Base-by-base conservation (phyloP, 805 yeast genomes). In the Nakazawaea wyomingensis region DNA sequence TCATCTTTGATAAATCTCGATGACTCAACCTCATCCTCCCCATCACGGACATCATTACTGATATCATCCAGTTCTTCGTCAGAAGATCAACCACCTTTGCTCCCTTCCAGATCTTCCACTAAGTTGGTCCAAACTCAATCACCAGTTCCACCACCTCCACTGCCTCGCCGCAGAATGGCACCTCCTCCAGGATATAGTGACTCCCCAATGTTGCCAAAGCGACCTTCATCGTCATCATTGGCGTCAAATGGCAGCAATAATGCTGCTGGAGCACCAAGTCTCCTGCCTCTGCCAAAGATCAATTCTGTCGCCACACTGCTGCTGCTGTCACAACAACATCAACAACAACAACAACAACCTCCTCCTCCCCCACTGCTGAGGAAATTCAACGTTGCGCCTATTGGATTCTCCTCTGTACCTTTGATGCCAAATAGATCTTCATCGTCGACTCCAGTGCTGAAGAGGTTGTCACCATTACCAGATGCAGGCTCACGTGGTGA, bases 1-100 rank as follows among this genome's bases (percentile, higher is more conserved):
- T 32, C 55, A 51, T 31, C 42, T 9, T 39, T 56, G 37, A 55
- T 60, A 9, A 65, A 63, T 33, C 47, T 62, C 32, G 60, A 62
- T 40, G 66, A 57, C 39, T 50, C 54, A 4, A 39, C 49, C 34
- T 43, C 51, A 37, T 51, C 60, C 2, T 48, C 54, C 3, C 39
- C 54, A 5, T 47, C 54, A 34, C 48, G 54, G 32, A 43, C 50
- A 17, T 49, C 61, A 44, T 26, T 34, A 53, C 57, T 9, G 60
- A 55, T 38, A 16, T 56, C 11, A 34, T 48, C 29, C 10, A 37
- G n/a, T n/a, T 38, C 50, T 2, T 42, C 49, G 9, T 40, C 54
- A 3, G 43, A 41, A 17, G 43, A 39, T 9, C 42, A 42, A 21
- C 50, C 55, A 2, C 50, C 53, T 3, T 32, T 24, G 19, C 30